Evolutionary conservation across 768 basidiomycete genomes (phyloP).

Genomic region (Tubosaeta sp.): DNA sequence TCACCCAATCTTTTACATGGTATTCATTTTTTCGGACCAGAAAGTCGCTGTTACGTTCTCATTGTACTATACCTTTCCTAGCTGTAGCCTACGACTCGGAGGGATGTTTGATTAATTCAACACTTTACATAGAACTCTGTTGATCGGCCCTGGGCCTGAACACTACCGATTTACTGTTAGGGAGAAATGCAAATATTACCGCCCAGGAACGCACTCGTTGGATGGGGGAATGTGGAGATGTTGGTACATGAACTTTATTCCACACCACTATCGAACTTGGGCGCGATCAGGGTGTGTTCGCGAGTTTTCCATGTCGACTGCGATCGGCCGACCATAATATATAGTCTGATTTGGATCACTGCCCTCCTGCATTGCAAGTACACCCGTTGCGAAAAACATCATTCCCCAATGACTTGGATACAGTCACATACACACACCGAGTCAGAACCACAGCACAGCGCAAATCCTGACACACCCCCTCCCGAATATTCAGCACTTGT

Average conservation of each 20-base stretch:
- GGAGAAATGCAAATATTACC: no score
- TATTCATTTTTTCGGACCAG: not conserved
- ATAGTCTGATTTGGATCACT: no score
- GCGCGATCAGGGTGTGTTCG: no score
- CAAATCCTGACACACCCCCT: conserved; percentile 28
- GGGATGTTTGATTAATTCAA: not conserved
- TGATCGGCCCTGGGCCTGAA: no score
- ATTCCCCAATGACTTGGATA: conserved; percentile 8
- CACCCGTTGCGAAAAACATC: not conserved
- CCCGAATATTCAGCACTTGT: conserved; percentile 25
- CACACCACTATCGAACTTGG: no score
- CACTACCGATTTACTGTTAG: no score
- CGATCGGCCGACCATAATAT: not conserved
- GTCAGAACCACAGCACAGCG: conserved; percentile 14
- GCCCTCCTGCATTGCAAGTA: not conserved
- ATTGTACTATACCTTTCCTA: not conserved
- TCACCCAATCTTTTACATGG: not conserved
- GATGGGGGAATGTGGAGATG: no score
- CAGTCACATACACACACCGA: conserved; percentile 9
- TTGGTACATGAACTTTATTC: no score
- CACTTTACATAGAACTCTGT: not conserved
- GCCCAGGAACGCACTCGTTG: no score
- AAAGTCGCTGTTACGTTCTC: not conserved
- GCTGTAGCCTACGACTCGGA: not conserved
- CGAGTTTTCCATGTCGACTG: not conserved